Conservation (phyloP, 2,329 filamentous ascomycete species). For the Ceratocystis destructans region DNA sequence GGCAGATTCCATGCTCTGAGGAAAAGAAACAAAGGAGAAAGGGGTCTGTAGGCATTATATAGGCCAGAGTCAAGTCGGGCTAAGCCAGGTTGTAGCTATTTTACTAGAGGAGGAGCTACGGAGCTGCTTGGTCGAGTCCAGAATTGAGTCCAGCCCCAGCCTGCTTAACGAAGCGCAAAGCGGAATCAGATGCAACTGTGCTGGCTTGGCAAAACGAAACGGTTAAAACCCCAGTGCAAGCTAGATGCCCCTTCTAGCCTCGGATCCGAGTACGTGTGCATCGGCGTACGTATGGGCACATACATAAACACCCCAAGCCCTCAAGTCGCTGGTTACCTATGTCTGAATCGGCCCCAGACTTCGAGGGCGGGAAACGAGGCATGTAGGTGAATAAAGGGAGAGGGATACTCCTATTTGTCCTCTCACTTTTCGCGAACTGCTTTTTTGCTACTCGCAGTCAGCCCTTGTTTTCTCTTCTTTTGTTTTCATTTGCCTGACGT, state of each 20-base stretch:
- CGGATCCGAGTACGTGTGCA: no score
- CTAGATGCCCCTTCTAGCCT: no score
- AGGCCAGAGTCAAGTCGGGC: no score
- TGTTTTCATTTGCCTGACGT: neutral
- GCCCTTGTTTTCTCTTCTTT: neutral
- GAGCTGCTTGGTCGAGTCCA: no score
- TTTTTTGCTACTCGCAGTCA: neutral
- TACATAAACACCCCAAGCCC: neutral
- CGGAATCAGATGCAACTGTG: no score
- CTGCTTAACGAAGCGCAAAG: no score
- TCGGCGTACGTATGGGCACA: neutral
- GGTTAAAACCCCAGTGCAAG: no score
- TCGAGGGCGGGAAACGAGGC: neutral
- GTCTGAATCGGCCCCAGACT: neutral
- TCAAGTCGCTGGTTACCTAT: neutral
- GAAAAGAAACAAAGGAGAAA: neutral
- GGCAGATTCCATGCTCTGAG: neutral
- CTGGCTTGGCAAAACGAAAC: no score
- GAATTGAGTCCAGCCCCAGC: no score
- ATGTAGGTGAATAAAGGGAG: conserved; percentile 1
- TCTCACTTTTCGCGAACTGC: neutral
- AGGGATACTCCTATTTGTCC: neutral
- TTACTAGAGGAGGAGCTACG: no score
- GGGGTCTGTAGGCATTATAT: no score
- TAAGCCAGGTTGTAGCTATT: no score